Evolutionary conservation across 371 early-diverging fungal genomes (phyloP).

Genomic region (Thermomucor indicae-seudaticae): DNA sequence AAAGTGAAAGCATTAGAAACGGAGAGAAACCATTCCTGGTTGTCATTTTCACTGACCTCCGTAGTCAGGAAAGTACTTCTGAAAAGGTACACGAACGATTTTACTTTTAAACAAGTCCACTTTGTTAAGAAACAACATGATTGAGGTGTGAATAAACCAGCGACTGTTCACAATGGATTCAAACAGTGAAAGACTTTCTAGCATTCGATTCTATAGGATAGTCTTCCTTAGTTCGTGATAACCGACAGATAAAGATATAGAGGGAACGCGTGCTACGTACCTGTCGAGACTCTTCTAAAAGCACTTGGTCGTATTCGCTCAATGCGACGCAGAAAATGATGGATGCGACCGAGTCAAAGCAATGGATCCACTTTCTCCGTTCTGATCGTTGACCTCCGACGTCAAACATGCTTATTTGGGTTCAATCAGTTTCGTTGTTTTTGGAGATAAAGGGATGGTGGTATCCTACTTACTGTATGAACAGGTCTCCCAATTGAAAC

Average conservation of each 20-base stretch:
- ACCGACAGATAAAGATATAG: conserved; percentile 24
- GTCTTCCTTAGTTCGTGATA: no score
- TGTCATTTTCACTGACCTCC: no score
- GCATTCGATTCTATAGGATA: conserved; percentile 73
- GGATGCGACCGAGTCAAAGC: conserved; percentile 76
- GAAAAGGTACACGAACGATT: conserved; percentile 47
- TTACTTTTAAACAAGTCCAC: conserved; percentile 71
- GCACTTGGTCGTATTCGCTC: conserved; percentile 69
- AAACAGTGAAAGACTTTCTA: conserved; percentile 77
- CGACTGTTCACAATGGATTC: conserved; percentile 74
- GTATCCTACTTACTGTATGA: conserved; percentile 56
- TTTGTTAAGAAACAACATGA: conserved; percentile 81
- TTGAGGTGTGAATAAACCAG: conserved; percentile 60
- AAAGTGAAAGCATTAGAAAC: neutral
- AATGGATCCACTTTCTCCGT: conserved; percentile 93
- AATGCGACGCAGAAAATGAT: conserved; percentile 70
- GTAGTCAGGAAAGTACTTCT: conserved; percentile 59
- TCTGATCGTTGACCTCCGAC: conserved; percentile 77
- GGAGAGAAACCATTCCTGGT: neutral
- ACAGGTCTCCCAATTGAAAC: conserved; percentile 59
- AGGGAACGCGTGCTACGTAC: conserved; percentile 30
- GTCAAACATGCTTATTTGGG: conserved; percentile 53
- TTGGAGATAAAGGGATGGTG: neutral
- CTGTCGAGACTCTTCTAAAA: conserved; percentile 66
- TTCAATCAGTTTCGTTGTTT: neutral